Evolutionary conservation across 2,329 filamentous ascomycete species (phyloP).

Genomic region (Metarhizium robertsii): DNA sequence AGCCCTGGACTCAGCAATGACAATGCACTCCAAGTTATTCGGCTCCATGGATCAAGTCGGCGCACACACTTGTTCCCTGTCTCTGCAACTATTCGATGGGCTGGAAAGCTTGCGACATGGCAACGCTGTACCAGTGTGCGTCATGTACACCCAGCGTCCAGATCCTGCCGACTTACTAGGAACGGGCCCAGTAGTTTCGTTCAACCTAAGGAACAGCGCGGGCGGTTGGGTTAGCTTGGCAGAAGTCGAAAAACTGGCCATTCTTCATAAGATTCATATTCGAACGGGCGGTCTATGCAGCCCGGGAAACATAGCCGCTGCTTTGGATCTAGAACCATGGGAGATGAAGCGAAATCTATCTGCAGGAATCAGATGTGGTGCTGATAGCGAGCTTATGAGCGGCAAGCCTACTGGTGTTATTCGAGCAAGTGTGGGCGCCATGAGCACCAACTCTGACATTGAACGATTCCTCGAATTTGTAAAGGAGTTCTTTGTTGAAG

Average conservation of each 20-base stretch:
- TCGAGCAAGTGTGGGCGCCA: slow-evolving; percentile 77
- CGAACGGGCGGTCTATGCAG: slow-evolving; percentile 88
- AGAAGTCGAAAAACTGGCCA: slow-evolving; percentile 81
- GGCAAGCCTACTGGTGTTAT: slow-evolving; percentile 86
- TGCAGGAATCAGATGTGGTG: slow-evolving; percentile 74
- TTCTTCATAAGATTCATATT: slow-evolving; percentile 70
- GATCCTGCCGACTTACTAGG: slow-evolving; percentile 17
- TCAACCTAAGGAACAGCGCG: slow-evolving; percentile 64
- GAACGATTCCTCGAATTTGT: slow-evolving; percentile 63
- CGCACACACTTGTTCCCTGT: slow-evolving; percentile 60
- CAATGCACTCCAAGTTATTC: slow-evolving; percentile 60
- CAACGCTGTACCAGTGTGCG: slow-evolving; percentile 58
- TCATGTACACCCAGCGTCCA: slow-evolving; percentile 45
- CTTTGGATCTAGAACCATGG: slow-evolving; percentile 64
- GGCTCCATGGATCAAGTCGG: slow-evolving; percentile 61
- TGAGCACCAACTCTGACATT: slow-evolving; percentile 74
- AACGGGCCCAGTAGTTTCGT: slow-evolving; percentile 70
- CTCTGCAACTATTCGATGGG: slow-evolving; percentile 45
- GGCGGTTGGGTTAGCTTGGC: slow-evolving; percentile 71
- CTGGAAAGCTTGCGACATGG: slow-evolving; percentile 55
- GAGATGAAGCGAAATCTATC: slow-evolving; percentile 82
- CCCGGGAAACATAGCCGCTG: slow-evolving; percentile 71
- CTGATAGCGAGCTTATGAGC: slow-evolving; percentile 69
- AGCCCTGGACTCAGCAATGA: slow-evolving; percentile 66
- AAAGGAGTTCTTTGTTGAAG: slow-evolving; percentile 51